Evolutionary conservation across 257 asterid genomes (phyloP), one percentile per base, ranked within the genome.

Genomic region (Plantago elongata): DNA sequence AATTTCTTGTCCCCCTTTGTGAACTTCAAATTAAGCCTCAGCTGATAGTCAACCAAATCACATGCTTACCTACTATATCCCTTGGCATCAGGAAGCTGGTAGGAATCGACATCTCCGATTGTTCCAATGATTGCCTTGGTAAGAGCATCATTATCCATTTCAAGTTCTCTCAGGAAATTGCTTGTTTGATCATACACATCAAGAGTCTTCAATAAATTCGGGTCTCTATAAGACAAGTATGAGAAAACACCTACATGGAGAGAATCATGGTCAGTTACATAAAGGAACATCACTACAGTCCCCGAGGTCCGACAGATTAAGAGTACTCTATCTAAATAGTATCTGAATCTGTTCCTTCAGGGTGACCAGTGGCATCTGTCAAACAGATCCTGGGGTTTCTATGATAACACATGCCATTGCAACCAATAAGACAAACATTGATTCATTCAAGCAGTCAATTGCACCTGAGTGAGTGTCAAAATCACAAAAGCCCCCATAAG

Each of bases 401-500:
- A 7, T 34, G 40, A 34, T 34, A 34, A 34, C 40, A 34, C 40
- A 34, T 34, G 40, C 40, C 40, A 34, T 34, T 34, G 40, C 8
- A 5, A 34, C 40, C 40, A 34, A 34, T 0, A 34, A 34, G 40
- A 34, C 40, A 34, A 22, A 34, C 40, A 34, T 7, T 34, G 8
- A 34, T 14, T 18, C 30, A 11, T 11, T 22, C 9, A 54, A 54
- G 16, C 14, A 54, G 14, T 34, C 51, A 50, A 64, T 49, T 59
- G 38, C 64, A 85, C 99, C 99, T 69, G 99, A 93, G 69, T 93
- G 95, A 29, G 99, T 69, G 80, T 89, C 97, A 27, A 93, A 89
- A 74, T 88, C 90, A 72, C 99, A 93, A 70, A 93, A 93, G 47
- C 97, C 99, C 61, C 99, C 99, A 82, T 93, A 93, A 50, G 99